Percentiles rank a stretch among this genome's conserved stretches.
These are phyloP conservation scores for Persicaria maculosa DNA, from an alignment of 148 eudicot species.

Conservation along the genomic window DNA sequence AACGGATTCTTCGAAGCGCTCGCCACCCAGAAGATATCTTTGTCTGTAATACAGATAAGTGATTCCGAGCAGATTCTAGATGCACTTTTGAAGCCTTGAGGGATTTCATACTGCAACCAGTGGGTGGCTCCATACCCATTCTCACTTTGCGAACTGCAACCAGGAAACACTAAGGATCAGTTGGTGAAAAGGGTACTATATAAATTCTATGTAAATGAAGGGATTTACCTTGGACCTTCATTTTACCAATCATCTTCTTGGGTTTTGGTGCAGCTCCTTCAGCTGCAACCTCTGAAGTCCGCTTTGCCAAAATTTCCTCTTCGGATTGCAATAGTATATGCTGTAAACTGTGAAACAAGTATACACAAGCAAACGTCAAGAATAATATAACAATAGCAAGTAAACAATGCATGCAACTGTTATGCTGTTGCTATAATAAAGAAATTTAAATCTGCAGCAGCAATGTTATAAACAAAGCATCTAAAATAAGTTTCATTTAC, in stretches of 20 bases:
- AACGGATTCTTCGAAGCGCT: slow-evolving; percentile 52
- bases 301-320: slow-evolving; percentile 64
- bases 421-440: background rate
- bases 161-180: slow-evolving; percentile 10
- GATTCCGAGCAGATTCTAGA: slow-evolving; percentile 40
- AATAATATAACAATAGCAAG: background rate
- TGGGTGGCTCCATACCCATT: slow-evolving; percentile 78
- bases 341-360: slow-evolving; percentile 46
- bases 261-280: slow-evolving; percentile 68
- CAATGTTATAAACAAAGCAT: background rate
- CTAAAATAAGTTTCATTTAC: background rate
- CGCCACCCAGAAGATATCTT: slow-evolving; percentile 63
- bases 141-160: slow-evolving; percentile 82
- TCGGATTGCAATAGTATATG: slow-evolving; percentile 71
- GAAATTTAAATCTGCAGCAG: background rate
- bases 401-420: background rate
- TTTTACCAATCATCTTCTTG: slow-evolving; percentile 80
- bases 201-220: background rate
- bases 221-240: slow-evolving; percentile 86
- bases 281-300: slow-evolving; percentile 43
- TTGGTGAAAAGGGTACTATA: background rate
- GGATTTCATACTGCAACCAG: slow-evolving; percentile 67
- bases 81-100: slow-evolving; percentile 49
- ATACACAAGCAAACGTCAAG: background rate
- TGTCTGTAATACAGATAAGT: slow-evolving; percentile 40